Evolutionary conservation across 768 basidiomycete genomes (phyloP).

Genomic region (Panellus pusillus): DNA sequence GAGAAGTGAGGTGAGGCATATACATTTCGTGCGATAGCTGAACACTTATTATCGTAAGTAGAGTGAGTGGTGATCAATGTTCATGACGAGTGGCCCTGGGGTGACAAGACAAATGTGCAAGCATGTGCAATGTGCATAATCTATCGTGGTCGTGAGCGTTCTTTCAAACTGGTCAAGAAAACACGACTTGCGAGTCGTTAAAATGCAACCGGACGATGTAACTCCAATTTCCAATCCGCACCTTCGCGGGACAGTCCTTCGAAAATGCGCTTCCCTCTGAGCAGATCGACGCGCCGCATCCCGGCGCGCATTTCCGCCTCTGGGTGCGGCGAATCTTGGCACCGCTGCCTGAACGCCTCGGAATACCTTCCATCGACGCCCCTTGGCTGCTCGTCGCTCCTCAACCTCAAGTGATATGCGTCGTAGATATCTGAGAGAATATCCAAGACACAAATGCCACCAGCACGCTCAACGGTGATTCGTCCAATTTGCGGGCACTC

Average conservation of each 20-base stretch:
- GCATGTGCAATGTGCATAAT: too few relatives aligned
- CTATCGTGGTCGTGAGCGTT: too few relatives aligned
- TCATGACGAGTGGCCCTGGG: too few relatives aligned
- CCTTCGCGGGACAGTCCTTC: slow-evolving; percentile 42
- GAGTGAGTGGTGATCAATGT: too few relatives aligned
- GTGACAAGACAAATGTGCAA: too few relatives aligned
- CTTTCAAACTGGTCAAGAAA: too few relatives aligned
- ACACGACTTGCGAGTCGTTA: too few relatives aligned
- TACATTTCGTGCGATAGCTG: too few relatives aligned
- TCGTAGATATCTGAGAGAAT: slow-evolving; percentile 58
- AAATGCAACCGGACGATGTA: background rate
- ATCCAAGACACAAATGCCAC: slow-evolving; percentile 52
- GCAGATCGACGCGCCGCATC: slow-evolving; percentile 55
- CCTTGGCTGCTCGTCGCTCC: slow-evolving; percentile 36
- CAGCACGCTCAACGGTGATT: slow-evolving; percentile 40
- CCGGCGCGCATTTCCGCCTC: slow-evolving; percentile 44
- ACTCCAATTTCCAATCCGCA: slow-evolving; percentile 10
- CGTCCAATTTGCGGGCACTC: slow-evolving; percentile 38
- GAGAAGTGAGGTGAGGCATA: too few relatives aligned
- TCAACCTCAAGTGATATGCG: slow-evolving; percentile 45
- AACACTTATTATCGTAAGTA: too few relatives aligned
- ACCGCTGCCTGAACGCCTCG: slow-evolving; percentile 44
- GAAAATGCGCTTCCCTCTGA: slow-evolving; percentile 53
- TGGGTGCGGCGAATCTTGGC: slow-evolving; percentile 36
- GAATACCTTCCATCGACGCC: slow-evolving; percentile 12